Evolutionary conservation across 257 asterid species (phyloP), one percentile per base, ranked within the genome.

Genomic region (Paulownia fortunei): DNA sequence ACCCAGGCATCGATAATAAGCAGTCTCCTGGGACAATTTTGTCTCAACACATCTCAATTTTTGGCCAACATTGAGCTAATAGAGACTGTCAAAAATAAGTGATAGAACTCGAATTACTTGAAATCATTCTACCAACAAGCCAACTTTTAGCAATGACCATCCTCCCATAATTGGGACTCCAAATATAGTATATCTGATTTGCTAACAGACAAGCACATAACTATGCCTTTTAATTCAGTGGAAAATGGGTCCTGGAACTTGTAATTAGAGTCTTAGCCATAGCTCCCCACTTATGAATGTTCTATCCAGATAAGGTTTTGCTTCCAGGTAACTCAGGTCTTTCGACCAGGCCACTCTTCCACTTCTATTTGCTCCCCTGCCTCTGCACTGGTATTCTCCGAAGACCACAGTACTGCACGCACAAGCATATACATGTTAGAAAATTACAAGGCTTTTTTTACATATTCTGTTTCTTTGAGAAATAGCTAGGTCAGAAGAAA

Each of bases 301-400:
- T n/a, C 56, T 74, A 44, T 79, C 83, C 24, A 88, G 70, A 74
- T 39, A 84, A 18, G 83, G 85, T 51, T 63, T 49, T n/a, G 87
- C 94, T 76, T 89, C 87, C 2, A 0, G 1, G 70, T 64, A 12
- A 30, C 10, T 82, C 21, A 89, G 76, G 3, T 74, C 79, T 76
- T 76, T 92, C 3, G 94, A 76, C 92, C 93, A 92, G 7, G 80
- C 66, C 26, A 79, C 98, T 79, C 98, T 46, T 32, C 82, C 66
- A 0, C 78, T 69, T 77, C 89, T 86, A 59, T 84, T 78, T 34
- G 97, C 89, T 69, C 97, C 97, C 23, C 62, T 63, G 3, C 98
- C 97, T 52, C 66, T 59, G 86, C 90, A 88, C 67, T 70, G 12
- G 77, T 81, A 90, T 62, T 94, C 97, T 41, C 88, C 96, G 41